Evolutionary conservation across 2,329 filamentous ascomycete genomes (phyloP), one percentile per base, ranked within the genome.

Genomic region (Emericellopsis atlantica): DNA sequence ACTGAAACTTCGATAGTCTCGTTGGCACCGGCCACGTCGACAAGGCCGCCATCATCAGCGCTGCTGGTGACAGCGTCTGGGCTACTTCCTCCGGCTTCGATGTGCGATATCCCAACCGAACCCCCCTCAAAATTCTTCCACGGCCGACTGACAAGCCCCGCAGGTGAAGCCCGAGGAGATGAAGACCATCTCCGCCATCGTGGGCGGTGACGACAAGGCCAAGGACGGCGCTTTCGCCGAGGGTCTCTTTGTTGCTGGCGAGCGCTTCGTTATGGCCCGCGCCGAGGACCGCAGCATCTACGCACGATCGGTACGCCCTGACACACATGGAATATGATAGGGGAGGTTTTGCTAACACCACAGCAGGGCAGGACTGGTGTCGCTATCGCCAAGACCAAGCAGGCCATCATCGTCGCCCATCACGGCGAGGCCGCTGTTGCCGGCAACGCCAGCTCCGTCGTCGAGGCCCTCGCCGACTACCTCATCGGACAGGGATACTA

Each of bases 361-460:
- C 39, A 45, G 46, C 48, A 76, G 71, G 87, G 84, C 53, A 85
- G 81, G 59, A 76, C 81, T 58, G 92, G 92, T 49, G 66, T 95
- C 54, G 72, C 82, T 57, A 76, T 92, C 53, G 80, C 81, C 65
- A 94, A 93, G 73, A 93, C 90, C 54, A 81, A 74, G 56, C 82
- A 93, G 66, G 86, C 88, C 51, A 80, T 96, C 60, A 76, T 98
- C 58, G 67, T 98, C 59, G 84, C 79, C 51, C 87, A 95, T 70
- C 87, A 96, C 72, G 72, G 71, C 50, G 86, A 94, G 61, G 60
- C 61, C 46, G 67, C 80, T 51, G 72, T 84, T 60, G 84, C 84
- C 40, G 80, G 85, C 58, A 81, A 82, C 60, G 80, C 86, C 47
- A 80, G 80, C 53, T 76, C 76, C 59, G 85, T 84, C 39, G 84